A percentile compares a stretch with the other conserved stretches of the same genome.
Evolutionary conservation across 495 filamentous ascomycete species (phyloP).

Genomic region (Aspergillus bridgeri): DNA sequence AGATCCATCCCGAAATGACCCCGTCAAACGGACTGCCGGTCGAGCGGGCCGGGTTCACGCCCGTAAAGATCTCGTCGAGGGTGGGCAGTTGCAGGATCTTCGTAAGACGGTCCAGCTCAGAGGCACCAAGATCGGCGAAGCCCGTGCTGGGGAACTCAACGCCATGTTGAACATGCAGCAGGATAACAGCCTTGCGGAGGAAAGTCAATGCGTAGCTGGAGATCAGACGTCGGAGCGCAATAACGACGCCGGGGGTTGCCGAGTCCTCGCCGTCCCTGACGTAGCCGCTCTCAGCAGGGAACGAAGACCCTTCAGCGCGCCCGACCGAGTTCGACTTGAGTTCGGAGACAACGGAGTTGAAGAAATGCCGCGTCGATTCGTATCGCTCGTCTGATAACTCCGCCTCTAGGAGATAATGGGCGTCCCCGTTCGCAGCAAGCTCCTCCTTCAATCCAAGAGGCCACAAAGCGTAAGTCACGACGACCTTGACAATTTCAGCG

Average conservation of each 20-base stretch:
- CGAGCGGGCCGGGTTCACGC: slow-evolving; percentile 32
- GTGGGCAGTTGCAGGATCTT: slow-evolving; percentile 69
- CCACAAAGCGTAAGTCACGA: slow-evolving; percentile 44
- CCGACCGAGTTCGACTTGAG: slow-evolving; percentile 44
- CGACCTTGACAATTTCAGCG: slow-evolving; percentile 82
- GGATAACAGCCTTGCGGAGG: slow-evolving; percentile 77
- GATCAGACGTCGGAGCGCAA: slow-evolving; percentile 51
- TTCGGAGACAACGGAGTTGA: slow-evolving; percentile 39
- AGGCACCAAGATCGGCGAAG: slow-evolving; percentile 57
- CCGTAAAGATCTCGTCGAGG: slow-evolving; percentile 71
- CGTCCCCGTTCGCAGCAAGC: slow-evolving; percentile 31
- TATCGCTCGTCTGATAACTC: slow-evolving; percentile 32
- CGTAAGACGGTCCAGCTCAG: slow-evolving; percentile 81
- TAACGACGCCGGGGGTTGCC: slow-evolving; percentile 35
- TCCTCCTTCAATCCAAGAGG: slow-evolving; percentile 42
- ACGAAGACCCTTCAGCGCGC: slow-evolving; percentile 39
- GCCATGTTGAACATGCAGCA: slow-evolving; percentile 84
- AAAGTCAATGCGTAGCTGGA: slow-evolving; percentile 85
- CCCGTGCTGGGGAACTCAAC: slow-evolving; percentile 80
- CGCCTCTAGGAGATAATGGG: slow-evolving; percentile 23
- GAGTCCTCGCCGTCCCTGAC: slow-evolving; percentile 44
- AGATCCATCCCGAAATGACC: slow-evolving; percentile 77
- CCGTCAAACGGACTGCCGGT: slow-evolving; percentile 37
- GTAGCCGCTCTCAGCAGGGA: slow-evolving; percentile 41
- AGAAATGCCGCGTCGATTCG: slow-evolving; percentile 35